Base-by-base conservation (phyloP, 148 eudicot genomes). In the Pouteria glomerata region DNA sequence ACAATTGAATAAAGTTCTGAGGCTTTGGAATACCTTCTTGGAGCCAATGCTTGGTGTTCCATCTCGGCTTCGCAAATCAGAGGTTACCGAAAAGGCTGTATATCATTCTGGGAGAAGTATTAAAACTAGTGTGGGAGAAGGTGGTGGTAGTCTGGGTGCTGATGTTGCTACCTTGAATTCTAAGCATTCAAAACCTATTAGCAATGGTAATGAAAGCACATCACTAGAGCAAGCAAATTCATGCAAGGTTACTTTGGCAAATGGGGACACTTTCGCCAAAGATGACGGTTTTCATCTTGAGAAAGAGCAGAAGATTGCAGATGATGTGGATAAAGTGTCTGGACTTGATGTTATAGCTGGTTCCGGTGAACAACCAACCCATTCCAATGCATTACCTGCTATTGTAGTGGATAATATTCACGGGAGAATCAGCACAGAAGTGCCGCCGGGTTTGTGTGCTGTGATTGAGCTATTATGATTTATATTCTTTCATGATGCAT, bases 21-120 rank as follows among this genome's bases (percentile, higher is more conserved):
- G 81, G 79, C 90, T 95, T 39, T 95, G 97, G 97, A 87, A 85
- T 53, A 70, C 85, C 30, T 95, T 95, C 63, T 73, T 95, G 84
- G 97, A 91, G 85, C 97, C 90, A 30, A 78, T 95, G 84, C 75
- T 95, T 71, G 91, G 87, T 57, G 80, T 88, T 55, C 73, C 82
- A 35, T 81, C 75, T 72, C 82, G 84, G 30, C 74, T 77, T 42
- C 84, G 34, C 64, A 64, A 70, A 70, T 57, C 77, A 34, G 83
- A 83, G 29, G 68, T 55, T 73, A 83, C 69, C 60, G 76, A 62
- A 51, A 75, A 72, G 62, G 77, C 81, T 76, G 80, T 76, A 64
- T 65, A 63, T 59, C 76, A 51, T 44, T 24, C 74, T 51, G 55
- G 47, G 53, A 82, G 75, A 75, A 78, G 68, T 53, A 76, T 76